Evolutionary conservation across 2,329 filamentous ascomycete genomes (phyloP).

Genomic region (Tolypocladium tropicale): DNA sequence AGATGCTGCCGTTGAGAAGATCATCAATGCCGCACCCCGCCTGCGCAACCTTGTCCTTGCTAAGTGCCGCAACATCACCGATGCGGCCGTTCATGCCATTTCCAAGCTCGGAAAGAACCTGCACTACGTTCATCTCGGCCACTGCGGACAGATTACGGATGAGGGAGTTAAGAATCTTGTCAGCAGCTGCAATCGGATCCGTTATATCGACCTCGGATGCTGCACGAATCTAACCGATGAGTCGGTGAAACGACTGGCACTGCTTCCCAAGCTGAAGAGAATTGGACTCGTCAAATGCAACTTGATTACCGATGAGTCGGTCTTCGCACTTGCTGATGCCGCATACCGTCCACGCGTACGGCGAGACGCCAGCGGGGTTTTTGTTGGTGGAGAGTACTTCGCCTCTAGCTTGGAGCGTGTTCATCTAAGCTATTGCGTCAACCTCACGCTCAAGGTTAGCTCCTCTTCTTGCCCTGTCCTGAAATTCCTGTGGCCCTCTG

Average conservation of each 20-base stretch:
- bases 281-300: constrained; percentile 94
- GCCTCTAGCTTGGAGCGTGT: constrained; percentile 74
- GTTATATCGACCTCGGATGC: constrained; percentile 97
- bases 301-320: constrained; percentile 81
- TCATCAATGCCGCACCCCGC: constrained; percentile 76
- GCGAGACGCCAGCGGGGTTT: constrained; percentile 36
- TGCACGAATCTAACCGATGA: constrained; percentile 80
- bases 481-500: neutral
- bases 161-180: constrained; percentile 77
- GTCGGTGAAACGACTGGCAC: constrained; percentile 75
- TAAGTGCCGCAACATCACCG: constrained; percentile 89
- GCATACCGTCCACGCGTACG: constrained; percentile 42
- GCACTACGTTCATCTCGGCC: constrained; percentile 91
- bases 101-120: constrained; percentile 87
- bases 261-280: constrained; percentile 82
- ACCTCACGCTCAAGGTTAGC: constrained; percentile 69
- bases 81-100: constrained; percentile 78
- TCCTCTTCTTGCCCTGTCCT: neutral
- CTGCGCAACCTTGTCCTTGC: constrained; percentile 87
- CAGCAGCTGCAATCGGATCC: constrained; percentile 78
- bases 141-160: constrained; percentile 88
- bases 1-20: constrained; percentile 79
- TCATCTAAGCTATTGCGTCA: constrained; percentile 89
- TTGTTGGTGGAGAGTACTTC: constrained; percentile 40
- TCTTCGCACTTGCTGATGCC: constrained; percentile 69